phyloP scores from a whole-genome alignment of 1,284 basidiomycete species.

The Sanghuangporus sanghuang region DNA sequence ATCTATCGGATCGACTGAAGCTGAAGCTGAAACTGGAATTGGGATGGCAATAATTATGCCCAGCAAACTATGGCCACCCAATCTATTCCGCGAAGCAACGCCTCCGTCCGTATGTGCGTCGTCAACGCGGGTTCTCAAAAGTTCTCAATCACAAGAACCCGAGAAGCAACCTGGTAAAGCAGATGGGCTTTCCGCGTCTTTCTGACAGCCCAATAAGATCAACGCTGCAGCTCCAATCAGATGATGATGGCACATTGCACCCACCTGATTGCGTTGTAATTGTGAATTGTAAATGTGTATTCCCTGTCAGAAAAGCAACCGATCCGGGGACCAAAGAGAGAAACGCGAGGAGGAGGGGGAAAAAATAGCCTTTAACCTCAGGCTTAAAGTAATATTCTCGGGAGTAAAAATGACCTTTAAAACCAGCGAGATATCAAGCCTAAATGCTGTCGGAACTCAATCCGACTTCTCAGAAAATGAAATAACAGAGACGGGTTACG shows the following conservation, averaged over 20 bases:
- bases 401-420: not conserved
- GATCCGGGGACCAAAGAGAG: not conserved
- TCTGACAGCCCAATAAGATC: too few species aligned
- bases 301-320: not conserved
- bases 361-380: constrained; percentile 1
- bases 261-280: not conserved
- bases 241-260: not conserved
- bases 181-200: too few species aligned
- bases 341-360: not conserved
- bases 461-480: not conserved
- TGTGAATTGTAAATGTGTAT: too few species aligned
- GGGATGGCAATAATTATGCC: too few species aligned
- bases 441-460: not conserved
- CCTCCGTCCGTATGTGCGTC: too few species aligned
- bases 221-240: not conserved
- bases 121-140: too few species aligned
- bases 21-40: too few species aligned
- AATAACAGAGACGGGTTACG: not conserved
- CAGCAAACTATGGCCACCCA: not conserved
- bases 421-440: not conserved
- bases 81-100: not conserved
- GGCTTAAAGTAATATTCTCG: not conserved
- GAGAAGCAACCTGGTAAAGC: too few species aligned
- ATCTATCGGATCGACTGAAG: not conserved
- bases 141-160: too few species aligned